Evolutionary conservation across 129 eudicot species (phyloP).

Genomic region (Artemisia annua): DNA sequence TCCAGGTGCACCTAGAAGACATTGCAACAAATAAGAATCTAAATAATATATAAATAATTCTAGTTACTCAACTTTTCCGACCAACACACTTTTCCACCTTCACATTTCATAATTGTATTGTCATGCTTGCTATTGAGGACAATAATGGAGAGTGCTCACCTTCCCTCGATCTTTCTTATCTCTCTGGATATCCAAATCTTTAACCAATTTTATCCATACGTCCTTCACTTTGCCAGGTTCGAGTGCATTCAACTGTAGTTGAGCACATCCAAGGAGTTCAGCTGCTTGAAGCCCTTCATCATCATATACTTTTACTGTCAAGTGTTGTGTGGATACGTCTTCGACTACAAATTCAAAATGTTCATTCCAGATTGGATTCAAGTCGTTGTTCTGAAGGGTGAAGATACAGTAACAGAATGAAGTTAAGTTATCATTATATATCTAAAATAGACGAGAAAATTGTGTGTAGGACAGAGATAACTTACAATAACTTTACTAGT

Average conservation of each 20-base stretch:
- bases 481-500: conserved; percentile 87
- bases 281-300: conserved; percentile 93
- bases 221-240: conserved; percentile 96
- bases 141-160: conserved; percentile 42
- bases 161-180: conserved; percentile 89
- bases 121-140: conserved; percentile 10
- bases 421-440: background rate
- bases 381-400: conserved; percentile 85
- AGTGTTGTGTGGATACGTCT: conserved; percentile 79
- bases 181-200: conserved; percentile 92
- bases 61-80: background rate
- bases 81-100: background rate
- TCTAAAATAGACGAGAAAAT: background rate
- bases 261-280: conserved; percentile 91
- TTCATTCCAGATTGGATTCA: conserved; percentile 97
- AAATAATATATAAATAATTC: background rate
- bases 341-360: conserved; percentile 92
- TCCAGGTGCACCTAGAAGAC: conserved; percentile 83
- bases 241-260: conserved; percentile 59
- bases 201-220: conserved; percentile 88
- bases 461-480: background rate
- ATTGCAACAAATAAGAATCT: background rate
- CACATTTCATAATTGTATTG: background rate
- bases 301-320: conserved; percentile 78
- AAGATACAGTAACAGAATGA: background rate